Base-by-base conservation (phyloP, 306 rosid genomes). In the Benincasa hispida region DNA sequence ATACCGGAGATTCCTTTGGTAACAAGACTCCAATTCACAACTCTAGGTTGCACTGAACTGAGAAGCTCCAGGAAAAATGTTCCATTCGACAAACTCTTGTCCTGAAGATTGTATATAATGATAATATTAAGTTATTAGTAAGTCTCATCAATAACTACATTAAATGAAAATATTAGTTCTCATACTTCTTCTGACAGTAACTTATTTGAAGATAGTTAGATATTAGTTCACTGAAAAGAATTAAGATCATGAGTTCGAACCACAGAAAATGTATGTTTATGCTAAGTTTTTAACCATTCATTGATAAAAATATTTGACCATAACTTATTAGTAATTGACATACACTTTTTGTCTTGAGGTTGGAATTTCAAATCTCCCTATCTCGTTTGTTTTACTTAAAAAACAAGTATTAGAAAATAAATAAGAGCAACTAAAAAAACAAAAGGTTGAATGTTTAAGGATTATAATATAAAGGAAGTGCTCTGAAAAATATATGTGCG, bases 11-110 rank as follows among this genome's bases (percentile, higher is more conserved):
- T 80, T 60, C 99, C 99, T 84, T 92, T 94, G 48, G 96, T 94
- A 60, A 94, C 91, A 24, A 94, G 93, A 66, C 93, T 91, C 97
- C 97, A 94, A 81, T 92, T 90, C 19, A 94, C 99, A 61, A 85
- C 91, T 88, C 97, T 88, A 13, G 93, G 89, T 51, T 90, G 93
- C 82, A 94, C 97, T 19, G 92, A 87, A 83, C 97, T 90, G 51
- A 94, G 99, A 81, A 94, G 91, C 84, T 94, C 95, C 56, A 94
- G 97, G 90, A 94, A 94, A 80, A 92, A 94, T 47, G 87, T 85
- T 79, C 99, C 99, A 81, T 89, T 88, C 8, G 96, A 85, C 81
- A 94, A 85, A 79, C 91, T 86, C 83, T 83, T 94, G 69, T 94
- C 98, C 98, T 94, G 91, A 73, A 80, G 82, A 67, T 76, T 59